These are phyloP conservation scores for Penicillium nordicum DNA, from an alignment of 2,329 filamentous ascomycete genomes.

Conservation along the genomic window DNA sequence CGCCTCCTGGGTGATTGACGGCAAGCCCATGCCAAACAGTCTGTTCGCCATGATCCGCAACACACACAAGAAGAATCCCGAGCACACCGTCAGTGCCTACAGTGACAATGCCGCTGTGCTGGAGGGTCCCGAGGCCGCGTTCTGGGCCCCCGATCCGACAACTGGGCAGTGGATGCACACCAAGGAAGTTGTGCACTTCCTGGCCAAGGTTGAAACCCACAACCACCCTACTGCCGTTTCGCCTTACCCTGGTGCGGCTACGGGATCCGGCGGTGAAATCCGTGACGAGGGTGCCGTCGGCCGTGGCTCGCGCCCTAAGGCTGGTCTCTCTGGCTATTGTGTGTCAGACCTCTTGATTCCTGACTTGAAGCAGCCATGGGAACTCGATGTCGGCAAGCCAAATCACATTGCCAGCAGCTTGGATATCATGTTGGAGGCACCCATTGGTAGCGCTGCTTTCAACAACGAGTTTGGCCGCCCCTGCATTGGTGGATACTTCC, in stretches of 20 bases:
- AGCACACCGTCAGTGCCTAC: constrained; percentile 90
- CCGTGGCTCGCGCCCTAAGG: constrained; percentile 86
- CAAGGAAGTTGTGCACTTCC: constrained; percentile 80
- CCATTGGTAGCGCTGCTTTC: constrained; percentile 90
- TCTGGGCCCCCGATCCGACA: constrained; percentile 83
- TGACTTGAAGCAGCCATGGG: constrained; percentile 79
- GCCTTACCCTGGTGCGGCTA: constrained; percentile 88
- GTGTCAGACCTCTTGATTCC: constrained; percentile 93
- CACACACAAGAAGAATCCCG: constrained; percentile 74
- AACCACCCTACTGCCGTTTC: constrained; percentile 97
- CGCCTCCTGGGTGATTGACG: constrained; percentile 92
- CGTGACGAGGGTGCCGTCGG: constrained; percentile 93
- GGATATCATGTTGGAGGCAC: constrained; percentile 96
- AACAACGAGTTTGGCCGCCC: constrained; percentile 98
- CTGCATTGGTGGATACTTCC: constrained; percentile 83
- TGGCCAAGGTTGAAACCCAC: constrained; percentile 96
- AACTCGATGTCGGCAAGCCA: constrained; percentile 83
- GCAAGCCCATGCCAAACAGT: constrained; percentile 70
- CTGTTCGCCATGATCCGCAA: constrained; percentile 96
- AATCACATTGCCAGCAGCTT: constrained; percentile 88
- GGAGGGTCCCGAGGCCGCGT: constrained; percentile 65
- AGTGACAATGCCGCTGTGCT: constrained; percentile 97
- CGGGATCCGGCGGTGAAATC: constrained; percentile 92
- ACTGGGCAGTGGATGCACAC: constrained; percentile 85
- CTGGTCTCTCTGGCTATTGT: constrained; percentile 87